Base-by-base conservation (phyloP, 1,284 basidiomycete genomes). In the Leccinum fuscescens region DNA sequence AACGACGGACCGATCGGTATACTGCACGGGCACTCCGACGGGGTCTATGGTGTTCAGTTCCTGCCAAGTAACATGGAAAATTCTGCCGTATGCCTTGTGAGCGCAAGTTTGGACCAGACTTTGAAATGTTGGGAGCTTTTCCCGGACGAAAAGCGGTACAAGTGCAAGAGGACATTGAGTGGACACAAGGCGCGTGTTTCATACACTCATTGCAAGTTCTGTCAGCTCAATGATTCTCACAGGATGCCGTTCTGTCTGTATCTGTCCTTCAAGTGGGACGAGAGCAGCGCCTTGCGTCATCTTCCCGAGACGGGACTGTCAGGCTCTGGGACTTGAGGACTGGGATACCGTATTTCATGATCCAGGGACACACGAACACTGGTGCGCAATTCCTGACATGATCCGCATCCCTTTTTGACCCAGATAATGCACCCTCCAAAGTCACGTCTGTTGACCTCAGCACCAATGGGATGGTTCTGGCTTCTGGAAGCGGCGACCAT, bases 401-500 rank as follows among this genome's bases (percentile, higher is more conserved):
- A 65, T 72, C 61, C 68, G 61, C 67, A 14, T 14, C 5, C 48
- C 24, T 56, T 51, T 57, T 46, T 70, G 56, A 73, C 53, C 14
- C 7, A 22, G 49, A 14, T n/a, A 15, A 6, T 57, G 46, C 39
- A 37, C 54, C n/a, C 46, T 48, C 8, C 22, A 57, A 65, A 86
- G 93, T 95, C 61, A 95, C 94, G 60, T 92, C 90, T n/a, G 90
- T 95, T 64, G 90, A 93, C 71, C 77, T 94, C 54, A 89, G 88
- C 65, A 86, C 86, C n/a, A 79, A 84, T 17, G 90, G 90, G 6
- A 85, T 83, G 35, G 76, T 90, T 52, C 78, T 96, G 24, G 93
- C 92, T 11, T 94, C 92, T 7, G 94, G 93, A 35, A 91, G 89
- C 69, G 94, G 94, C n/a, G 94, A 96, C 74, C 89, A 87, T 77